Conservation (phyloP, 768 basidiomycete genomes). For the Lactarius vividus region DNA sequence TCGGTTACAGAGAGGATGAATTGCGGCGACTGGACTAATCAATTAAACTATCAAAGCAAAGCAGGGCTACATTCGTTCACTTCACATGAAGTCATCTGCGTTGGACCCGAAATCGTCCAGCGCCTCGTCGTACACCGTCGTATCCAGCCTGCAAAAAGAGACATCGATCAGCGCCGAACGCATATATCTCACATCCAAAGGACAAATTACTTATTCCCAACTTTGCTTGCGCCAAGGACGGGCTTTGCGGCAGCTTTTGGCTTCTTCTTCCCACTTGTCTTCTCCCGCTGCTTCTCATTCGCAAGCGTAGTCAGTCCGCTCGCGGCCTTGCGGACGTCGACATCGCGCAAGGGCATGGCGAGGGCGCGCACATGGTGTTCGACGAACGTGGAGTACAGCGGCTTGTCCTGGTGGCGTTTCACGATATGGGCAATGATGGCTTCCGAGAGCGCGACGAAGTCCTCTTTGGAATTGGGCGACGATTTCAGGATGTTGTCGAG, state of each 20-base stretch:
- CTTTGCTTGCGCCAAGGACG: slow-evolving; percentile 68
- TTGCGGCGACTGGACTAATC: slow-evolving; percentile 15
- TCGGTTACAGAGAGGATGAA: slow-evolving; percentile 15
- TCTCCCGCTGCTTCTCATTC: slow-evolving; percentile 94
- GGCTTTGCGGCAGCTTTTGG: slow-evolving; percentile 69
- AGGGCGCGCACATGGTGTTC: slow-evolving; percentile 81
- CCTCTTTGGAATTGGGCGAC: slow-evolving; percentile 85
- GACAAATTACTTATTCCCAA: slow-evolving; percentile 52
- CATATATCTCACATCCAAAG: not conserved
- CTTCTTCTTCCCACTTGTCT: slow-evolving; percentile 89
- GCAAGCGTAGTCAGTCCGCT: slow-evolving; percentile 81
- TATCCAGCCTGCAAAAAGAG: slow-evolving; percentile 68
- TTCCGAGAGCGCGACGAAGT: slow-evolving; percentile 73
- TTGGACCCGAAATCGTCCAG: slow-evolving; percentile 83
- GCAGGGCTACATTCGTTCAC: slow-evolving; percentile 28
- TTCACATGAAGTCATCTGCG: slow-evolving; percentile 88
- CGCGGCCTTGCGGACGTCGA: slow-evolving; percentile 89
- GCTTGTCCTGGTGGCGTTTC: slow-evolving; percentile 77
- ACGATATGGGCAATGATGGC: slow-evolving; percentile 72
- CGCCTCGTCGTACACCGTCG: slow-evolving; percentile 78
- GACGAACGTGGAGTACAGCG: slow-evolving; percentile 78
- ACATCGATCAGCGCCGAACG: not conserved
- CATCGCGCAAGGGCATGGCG: slow-evolving; percentile 75
- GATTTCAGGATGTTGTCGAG: slow-evolving; percentile 71
- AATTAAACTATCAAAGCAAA: slow-evolving; percentile 16